Conservation (phyloP, 1,284 basidiomycete genomes). For the Cutaneotrichosporon sp. region DNA sequence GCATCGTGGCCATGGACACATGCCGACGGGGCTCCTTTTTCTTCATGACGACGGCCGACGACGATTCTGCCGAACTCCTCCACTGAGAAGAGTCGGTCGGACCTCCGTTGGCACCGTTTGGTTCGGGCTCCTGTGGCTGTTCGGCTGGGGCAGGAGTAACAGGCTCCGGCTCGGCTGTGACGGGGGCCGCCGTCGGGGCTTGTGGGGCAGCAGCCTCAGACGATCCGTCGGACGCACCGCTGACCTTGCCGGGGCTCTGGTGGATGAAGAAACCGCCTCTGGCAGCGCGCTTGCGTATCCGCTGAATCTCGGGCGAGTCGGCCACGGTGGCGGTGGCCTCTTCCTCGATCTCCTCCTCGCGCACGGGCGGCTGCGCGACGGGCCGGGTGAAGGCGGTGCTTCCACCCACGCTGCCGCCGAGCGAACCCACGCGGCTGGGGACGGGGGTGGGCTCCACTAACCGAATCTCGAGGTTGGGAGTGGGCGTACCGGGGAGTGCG, state of each 20-base stretch:
- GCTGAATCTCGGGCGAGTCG: not conserved
- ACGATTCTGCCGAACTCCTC: conserved; percentile 34
- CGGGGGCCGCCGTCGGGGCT: not conserved
- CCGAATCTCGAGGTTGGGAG: conserved; percentile 43
- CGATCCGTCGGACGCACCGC: conserved; percentile 7
- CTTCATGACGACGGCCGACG: conserved; percentile 26
- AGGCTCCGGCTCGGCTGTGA: not conserved
- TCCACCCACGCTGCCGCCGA: conserved; percentile 28
- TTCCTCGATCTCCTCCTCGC: conserved; percentile 27
- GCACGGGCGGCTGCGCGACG: conserved; percentile 14
- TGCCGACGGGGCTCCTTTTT: conserved; percentile 29
- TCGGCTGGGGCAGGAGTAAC: not conserved
- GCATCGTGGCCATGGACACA: conserved; percentile 48
- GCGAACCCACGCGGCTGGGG: conserved; percentile 45
- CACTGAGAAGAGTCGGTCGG: conserved; percentile 10
- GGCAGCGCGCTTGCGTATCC: not conserved
- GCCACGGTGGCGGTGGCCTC: not conserved
- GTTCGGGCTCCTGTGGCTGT: not conserved
- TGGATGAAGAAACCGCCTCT: conserved; percentile 11
- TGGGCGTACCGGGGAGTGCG: conserved; percentile 33
- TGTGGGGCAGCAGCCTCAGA: not conserved
- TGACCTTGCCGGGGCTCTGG: conserved; percentile 7
- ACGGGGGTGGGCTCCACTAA: conserved; percentile 52
- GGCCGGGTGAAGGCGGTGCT: conserved; percentile 5
- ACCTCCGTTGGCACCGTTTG: conserved; percentile 3